A percentile compares a stretch with the other conserved stretches of the same genome.
phyloP scores from a whole-genome alignment of 768 basidiomycete genomes.

The Coprinopsis strossmayeri region DNA sequence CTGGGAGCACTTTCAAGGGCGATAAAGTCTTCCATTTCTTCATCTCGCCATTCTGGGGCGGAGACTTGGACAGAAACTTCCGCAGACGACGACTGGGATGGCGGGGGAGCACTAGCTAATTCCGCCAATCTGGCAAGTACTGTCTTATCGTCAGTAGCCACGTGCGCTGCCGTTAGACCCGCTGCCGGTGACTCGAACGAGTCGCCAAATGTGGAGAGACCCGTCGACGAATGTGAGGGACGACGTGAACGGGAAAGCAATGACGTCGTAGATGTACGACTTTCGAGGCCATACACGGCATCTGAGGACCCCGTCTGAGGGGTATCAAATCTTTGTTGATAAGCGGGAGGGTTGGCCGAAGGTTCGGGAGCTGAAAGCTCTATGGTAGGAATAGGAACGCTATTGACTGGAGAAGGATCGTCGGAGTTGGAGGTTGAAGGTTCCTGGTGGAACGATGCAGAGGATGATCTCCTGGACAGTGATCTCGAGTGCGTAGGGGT shows the following conservation, averaged over 20 bases:
- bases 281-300: conserved; percentile 12
- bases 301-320: conserved; percentile 14
- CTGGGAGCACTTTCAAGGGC: conserved; percentile 9
- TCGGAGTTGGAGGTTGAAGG: neutral
- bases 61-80: conserved; percentile 33
- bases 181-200: conserved; percentile 13
- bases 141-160: conserved; percentile 61
- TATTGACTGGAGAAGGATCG: neutral
- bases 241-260: conserved; percentile 14
- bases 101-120: conserved; percentile 48
- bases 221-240: conserved; percentile 18
- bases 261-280: conserved; percentile 11
- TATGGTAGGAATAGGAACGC: conserved; percentile 14
- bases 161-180: conserved; percentile 34
- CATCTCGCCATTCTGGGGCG: conserved; percentile 50
- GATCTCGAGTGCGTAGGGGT: conserved; percentile 15
- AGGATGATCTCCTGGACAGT: conserved; percentile 26
- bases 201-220: neutral
- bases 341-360: conserved; percentile 30
- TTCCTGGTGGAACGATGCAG: conserved; percentile 15
- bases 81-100: conserved; percentile 8
- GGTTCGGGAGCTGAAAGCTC: conserved; percentile 12
- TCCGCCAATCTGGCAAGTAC: conserved; percentile 47
- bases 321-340: conserved; percentile 27
- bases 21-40: conserved; percentile 33